Percentiles rank a stretch among this genome's conserved stretches.
Conservation (phyloP, 768 basidiomycete genomes). For the Cantharellus anzutake region DNA sequence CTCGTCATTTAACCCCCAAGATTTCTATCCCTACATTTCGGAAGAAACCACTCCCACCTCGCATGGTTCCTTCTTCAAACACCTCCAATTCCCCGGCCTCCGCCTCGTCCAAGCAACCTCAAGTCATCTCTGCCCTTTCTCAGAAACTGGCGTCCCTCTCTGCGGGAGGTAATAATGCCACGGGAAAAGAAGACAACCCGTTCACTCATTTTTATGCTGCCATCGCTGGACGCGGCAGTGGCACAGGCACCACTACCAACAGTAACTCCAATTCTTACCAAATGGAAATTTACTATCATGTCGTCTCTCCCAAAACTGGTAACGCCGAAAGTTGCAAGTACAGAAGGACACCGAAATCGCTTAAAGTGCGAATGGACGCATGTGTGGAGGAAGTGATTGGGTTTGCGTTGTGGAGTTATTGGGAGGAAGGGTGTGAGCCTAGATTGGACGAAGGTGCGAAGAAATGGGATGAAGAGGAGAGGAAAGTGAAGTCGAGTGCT, state of each 20-base stretch:
- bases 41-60: neutral
- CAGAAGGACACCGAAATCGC: constrained; percentile 38
- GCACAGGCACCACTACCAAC: constrained; percentile 33
- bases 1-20: too few relatives aligned
- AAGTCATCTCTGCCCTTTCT: constrained; percentile 37
- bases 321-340: constrained; percentile 20
- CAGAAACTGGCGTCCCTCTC: constrained; percentile 53
- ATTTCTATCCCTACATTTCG: neutral
- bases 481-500: constrained; percentile 41
- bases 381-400: constrained; percentile 94
- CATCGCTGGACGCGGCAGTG: constrained; percentile 54
- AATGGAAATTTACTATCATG: too few relatives aligned
- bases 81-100: neutral
- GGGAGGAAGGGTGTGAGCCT: constrained; percentile 73
- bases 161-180: constrained; percentile 18
- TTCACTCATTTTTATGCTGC: constrained; percentile 76
- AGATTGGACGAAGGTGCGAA: constrained; percentile 32
- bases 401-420: constrained; percentile 79
- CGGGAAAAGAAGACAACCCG: constrained; percentile 37
- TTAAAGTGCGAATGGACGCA: constrained; percentile 71
- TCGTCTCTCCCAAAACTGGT: too few relatives aligned
- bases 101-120: neutral
- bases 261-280: too few relatives aligned
- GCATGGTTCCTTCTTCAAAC: neutral
- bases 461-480: constrained; percentile 20